Base-by-base conservation (phyloP, 2,329 filamentous ascomycete genomes). In the Niveomyces coronatus region DNA sequence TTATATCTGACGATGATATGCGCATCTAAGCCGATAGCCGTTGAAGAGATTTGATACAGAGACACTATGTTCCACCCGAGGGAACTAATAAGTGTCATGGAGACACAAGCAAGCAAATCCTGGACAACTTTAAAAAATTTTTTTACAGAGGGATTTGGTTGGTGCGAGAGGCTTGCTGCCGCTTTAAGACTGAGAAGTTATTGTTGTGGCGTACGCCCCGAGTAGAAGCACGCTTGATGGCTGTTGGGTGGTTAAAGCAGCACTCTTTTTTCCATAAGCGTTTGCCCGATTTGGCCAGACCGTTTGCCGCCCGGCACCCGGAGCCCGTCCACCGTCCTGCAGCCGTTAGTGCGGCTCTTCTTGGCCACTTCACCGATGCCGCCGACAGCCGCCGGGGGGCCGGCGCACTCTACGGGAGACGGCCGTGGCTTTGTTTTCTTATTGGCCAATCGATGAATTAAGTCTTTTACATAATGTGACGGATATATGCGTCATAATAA, bases 321-420 rank as follows among this genome's bases (percentile, higher is more conserved):
- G 31, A 34, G 39, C 41, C n/a, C n/a, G n/a, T n/a, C n/a, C n/a
- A n/a, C n/a, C 38, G 42, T 40, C 38, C 34, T 17, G 32, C 14
- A 15, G n/a, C 10, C 27, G 15, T 20, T 32, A 33, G 30, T 19
- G 33, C 3, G 28, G 16, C 13, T 19, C 27, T 18, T 33, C 11
- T 22, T 30, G 16, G 35, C 8, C 16, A 19, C 20, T 35, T 32
- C 48, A 42, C 44, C 50, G 48, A 51, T 47, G 42, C 49, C 47
- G 44, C 50, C 50, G 49, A 50, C 46, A 50, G 34, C 50, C 50
- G 49, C 34, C 33, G 23, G 13, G 11, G n/a, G 13, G 16, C 17
- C n/a, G 17, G 18, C 8, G 29, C n/a, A 11, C 9, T 8, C 5
- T 26, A 16, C n/a, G 16, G 30, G 15, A 9, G 18, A 19, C 30